Evolutionary conservation across 495 filamentous ascomycete genomes (phyloP).

Genomic region (Xylaria grammica): DNA sequence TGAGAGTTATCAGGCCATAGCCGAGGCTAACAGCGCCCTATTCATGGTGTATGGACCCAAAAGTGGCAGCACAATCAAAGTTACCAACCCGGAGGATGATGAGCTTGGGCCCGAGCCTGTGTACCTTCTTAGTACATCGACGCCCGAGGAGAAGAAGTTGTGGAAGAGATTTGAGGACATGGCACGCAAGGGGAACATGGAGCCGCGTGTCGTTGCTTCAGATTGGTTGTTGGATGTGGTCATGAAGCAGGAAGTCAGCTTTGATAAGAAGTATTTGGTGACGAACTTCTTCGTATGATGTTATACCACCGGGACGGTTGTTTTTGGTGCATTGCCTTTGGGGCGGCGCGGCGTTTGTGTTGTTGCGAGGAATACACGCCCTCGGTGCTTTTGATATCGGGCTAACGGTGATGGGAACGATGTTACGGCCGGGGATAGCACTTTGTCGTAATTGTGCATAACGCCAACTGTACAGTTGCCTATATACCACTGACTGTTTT

Average conservation of each 20-base stretch:
- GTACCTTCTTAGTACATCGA: constrained; percentile 73
- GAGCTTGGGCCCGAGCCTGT: constrained; percentile 69
- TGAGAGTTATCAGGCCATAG: constrained; percentile 82
- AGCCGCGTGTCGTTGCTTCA: constrained; percentile 73
- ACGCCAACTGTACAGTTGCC: constrained; percentile 9
- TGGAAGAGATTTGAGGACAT: constrained; percentile 83
- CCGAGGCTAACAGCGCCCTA: constrained; percentile 84
- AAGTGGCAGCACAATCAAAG: constrained; percentile 62
- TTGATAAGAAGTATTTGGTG: constrained; percentile 65
- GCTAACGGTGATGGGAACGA: constrained; percentile 18
- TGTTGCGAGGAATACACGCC: not conserved
- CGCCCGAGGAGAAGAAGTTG: constrained; percentile 68
- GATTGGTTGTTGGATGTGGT: constrained; percentile 92
- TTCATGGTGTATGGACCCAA: constrained; percentile 80
- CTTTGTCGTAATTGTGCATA: constrained; percentile 10
- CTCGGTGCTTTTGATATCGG: constrained; percentile 13
- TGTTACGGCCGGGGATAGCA: constrained; percentile 9
- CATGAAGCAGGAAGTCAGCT: constrained; percentile 78
- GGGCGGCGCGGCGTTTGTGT: constrained; percentile 9
- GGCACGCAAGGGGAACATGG: constrained; percentile 71
- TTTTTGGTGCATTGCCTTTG: constrained; percentile 1
- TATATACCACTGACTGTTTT: constrained; percentile 8
- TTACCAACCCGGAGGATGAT: constrained; percentile 61
- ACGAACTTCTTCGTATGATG: constrained; percentile 38
- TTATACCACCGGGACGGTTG: not conserved